Conservation (phyloP, 371 early-diverging fungal species). For the Saksenaea oblongispora region DNA sequence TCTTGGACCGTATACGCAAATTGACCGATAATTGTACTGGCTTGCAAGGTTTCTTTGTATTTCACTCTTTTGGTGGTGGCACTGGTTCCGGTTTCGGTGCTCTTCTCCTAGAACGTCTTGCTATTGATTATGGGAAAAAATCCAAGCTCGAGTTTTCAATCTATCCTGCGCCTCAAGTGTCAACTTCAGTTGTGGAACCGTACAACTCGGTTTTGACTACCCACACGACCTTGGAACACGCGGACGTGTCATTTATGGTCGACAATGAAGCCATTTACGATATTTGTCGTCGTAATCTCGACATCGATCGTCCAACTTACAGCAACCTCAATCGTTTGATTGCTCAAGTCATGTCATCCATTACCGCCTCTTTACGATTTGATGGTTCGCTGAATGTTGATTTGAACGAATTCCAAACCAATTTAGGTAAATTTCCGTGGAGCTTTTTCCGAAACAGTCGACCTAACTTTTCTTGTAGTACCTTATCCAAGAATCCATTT, state of each 20-base stretch:
- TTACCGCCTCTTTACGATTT: conserved; percentile 99
- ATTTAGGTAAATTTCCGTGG: conserved; percentile 74
- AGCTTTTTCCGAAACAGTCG: too few relatives aligned
- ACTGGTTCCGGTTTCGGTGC: conserved; percentile 99
- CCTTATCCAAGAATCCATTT: conserved; percentile 96
- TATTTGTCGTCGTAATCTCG: conserved; percentile 97
- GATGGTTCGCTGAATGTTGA: conserved; percentile 95
- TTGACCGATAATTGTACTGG: conserved; percentile 98
- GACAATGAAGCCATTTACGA: conserved; percentile 99
- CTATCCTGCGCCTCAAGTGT: conserved; percentile 96
- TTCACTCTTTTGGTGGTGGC: conserved; percentile 99
- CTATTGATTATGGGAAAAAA: conserved; percentile 97
- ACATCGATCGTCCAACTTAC: conserved; percentile 96
- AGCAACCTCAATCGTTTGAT: conserved; percentile 97
- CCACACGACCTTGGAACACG: conserved; percentile 96
- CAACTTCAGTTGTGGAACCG: conserved; percentile 96
- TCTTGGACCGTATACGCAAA: conserved; percentile 97
- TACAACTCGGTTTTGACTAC: conserved; percentile 98
- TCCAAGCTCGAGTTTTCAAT: conserved; percentile 97
- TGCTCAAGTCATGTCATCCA: conserved; percentile 99
- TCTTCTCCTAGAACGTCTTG: conserved; percentile 94
- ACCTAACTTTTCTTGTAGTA: conserved; percentile 39
- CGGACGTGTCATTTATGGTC: conserved; percentile 97
- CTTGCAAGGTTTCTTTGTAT: conserved; percentile 96
- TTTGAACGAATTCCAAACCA: conserved; percentile 95